Percentiles rank a stretch among this genome's conserved stretches.
phyloP scores from a whole-genome alignment of 768 basidiomycete genomes.

The Suillus subaureus region DNA sequence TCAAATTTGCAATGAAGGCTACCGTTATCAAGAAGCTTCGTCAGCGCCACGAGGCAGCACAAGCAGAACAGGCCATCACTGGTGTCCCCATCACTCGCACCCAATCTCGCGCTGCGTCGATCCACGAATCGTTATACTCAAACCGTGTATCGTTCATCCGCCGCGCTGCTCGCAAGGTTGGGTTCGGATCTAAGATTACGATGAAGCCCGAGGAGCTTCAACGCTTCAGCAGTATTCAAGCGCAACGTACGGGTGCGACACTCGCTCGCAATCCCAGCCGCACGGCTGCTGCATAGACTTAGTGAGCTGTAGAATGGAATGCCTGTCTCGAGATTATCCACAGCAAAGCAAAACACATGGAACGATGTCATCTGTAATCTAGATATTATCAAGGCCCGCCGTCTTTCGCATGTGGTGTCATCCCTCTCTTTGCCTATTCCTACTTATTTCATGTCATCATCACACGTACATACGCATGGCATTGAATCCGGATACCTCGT shows the following conservation, averaged over 20 bases:
- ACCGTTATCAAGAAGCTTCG: constrained; percentile 88
- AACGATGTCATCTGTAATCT: constrained; percentile 16
- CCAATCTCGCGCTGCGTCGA: constrained; percentile 84
- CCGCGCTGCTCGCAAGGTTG: constrained; percentile 85
- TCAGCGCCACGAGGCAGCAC: constrained; percentile 53
- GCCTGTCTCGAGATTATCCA: not conserved
- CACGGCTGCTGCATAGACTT: constrained; percentile 47
- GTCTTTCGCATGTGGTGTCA: constrained; percentile 15
- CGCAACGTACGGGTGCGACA: constrained; percentile 72
- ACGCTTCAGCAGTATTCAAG: constrained; percentile 86
- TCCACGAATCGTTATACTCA: constrained; percentile 92
- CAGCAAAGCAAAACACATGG: not conserved
- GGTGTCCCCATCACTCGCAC: constrained; percentile 81
- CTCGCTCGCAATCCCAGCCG: constrained; percentile 78
- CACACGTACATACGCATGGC: constrained; percentile 13
- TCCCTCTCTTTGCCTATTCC: constrained; percentile 13
- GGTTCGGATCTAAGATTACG: constrained; percentile 78
- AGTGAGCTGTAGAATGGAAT: constrained; percentile 1
- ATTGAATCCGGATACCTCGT: constrained; percentile 13
- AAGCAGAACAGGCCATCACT: constrained; percentile 35
- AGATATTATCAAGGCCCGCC: constrained; percentile 16
- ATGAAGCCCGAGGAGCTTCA: constrained; percentile 87
- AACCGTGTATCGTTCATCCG: constrained; percentile 95
- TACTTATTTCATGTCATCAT: constrained; percentile 8
- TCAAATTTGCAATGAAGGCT: constrained; percentile 97